A percentile compares a stretch with the other conserved stretches of the same genome.
phyloP scores from a whole-genome alignment of 495 filamentous ascomycete genomes.

The Podospora pseudocomata region DNA sequence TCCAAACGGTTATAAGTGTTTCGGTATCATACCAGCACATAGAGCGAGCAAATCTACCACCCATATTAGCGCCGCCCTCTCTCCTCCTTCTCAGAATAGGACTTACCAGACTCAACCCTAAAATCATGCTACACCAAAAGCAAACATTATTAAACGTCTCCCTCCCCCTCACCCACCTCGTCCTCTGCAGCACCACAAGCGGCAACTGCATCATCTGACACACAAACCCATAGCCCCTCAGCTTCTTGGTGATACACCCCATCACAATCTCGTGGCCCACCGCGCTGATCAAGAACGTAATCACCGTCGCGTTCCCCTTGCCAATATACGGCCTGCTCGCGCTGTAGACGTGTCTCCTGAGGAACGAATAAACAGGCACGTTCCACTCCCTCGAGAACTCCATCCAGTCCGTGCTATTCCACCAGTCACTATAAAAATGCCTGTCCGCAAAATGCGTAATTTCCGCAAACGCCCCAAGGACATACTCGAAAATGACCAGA shows the following conservation, averaged over 20 bases:
- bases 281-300: conserved; percentile 88
- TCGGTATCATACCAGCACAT: conserved; percentile 42
- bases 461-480: conserved; percentile 91
- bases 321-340: conserved; percentile 72
- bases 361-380: conserved; percentile 95
- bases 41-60: conserved; percentile 50
- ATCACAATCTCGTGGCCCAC: conserved; percentile 93
- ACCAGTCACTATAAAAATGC: conserved; percentile 97
- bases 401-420: conserved; percentile 85
- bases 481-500: conserved; percentile 95
- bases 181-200: conserved; percentile 86
- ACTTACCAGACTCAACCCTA: conserved; percentile 81
- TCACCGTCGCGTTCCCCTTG: conserved; percentile 73
- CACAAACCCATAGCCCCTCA: conserved; percentile 88
- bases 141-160: conserved; percentile 84
- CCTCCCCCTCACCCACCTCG: conserved; percentile 65
- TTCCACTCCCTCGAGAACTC: conserved; percentile 99
- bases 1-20: background rate
- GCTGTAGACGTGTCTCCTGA: conserved; percentile 89
- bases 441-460: conserved; percentile 91
- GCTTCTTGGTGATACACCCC: conserved; percentile 96
- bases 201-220: conserved; percentile 96
- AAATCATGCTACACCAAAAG: conserved; percentile 95
- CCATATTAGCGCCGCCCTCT: too few species aligned
- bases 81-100: background rate